Percentiles rank a stretch among this genome's conserved stretches.
Conservation (phyloP, 495 filamentous ascomycete species). For the Lichina pygmaea region DNA sequence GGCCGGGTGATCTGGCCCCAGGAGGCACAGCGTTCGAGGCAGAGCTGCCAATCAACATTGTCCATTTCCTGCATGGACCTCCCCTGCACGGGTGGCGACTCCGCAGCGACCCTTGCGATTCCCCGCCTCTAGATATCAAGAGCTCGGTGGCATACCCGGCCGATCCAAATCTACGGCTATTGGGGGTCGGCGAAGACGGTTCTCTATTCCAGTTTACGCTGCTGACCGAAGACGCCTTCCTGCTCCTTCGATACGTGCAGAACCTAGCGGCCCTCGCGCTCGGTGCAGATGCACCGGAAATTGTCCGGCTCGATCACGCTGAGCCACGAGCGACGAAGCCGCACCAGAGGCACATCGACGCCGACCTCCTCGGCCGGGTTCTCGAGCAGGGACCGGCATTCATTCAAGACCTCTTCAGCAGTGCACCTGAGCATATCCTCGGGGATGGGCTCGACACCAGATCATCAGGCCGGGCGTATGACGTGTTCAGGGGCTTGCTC, state of each 20-base stretch:
- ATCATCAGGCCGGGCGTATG: too few species aligned
- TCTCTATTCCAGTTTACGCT: constrained; percentile 33
- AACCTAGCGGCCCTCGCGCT: constrained; percentile 13
- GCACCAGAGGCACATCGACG: constrained; percentile 1
- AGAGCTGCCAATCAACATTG: constrained; percentile 20
- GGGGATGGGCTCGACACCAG: too few species aligned
- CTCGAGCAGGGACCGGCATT: too few species aligned
- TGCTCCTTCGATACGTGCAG: constrained; percentile 34
- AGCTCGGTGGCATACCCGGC: too few species aligned
- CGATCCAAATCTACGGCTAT: too few species aligned
- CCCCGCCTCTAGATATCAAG: too few species aligned
- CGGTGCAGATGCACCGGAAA: background rate
- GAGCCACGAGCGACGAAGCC: background rate
- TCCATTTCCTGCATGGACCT: constrained; percentile 18
- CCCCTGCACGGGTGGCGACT: constrained; percentile 3
- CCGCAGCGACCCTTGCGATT: too few species aligned
- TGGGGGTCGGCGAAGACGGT: constrained; percentile 36
- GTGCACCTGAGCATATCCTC: too few species aligned
- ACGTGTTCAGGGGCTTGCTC: too few species aligned
- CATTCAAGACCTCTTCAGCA: too few species aligned
- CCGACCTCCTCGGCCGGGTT: background rate
- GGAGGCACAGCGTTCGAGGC: constrained; percentile 23
- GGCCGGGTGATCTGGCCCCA: constrained; percentile 5
- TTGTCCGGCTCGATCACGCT: background rate
- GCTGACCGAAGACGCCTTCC: constrained; percentile 24